These are phyloP conservation scores for Boeremia exigua DNA, from an alignment of 2,329 filamentous ascomycete species.

Conservation along the genomic window DNA sequence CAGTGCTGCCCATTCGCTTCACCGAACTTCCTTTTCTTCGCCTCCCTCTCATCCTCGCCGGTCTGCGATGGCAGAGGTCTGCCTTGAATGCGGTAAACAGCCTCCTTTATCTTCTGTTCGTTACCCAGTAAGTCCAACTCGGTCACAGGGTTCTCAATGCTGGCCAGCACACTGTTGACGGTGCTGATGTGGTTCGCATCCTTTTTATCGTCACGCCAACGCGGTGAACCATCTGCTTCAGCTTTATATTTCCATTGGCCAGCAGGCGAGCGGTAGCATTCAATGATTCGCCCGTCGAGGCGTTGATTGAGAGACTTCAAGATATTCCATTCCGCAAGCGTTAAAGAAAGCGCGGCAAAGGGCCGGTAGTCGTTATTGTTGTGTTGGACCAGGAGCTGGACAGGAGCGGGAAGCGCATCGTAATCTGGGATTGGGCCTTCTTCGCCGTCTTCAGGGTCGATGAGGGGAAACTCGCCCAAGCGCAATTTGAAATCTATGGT, in stretches of 20 bases:
- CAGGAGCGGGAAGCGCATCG: constrained; percentile 72
- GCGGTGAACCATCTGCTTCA: constrained; percentile 61
- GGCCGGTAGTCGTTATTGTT: constrained; percentile 68
- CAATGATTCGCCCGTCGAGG: constrained; percentile 86
- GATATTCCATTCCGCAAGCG: constrained; percentile 79
- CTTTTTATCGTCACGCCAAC: constrained; percentile 90
- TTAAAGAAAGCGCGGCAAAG: constrained; percentile 71
- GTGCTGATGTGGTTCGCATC: constrained; percentile 89
- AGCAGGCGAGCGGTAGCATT: constrained; percentile 81
- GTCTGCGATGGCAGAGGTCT: constrained; percentile 41
- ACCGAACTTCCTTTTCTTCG: constrained; percentile 45
- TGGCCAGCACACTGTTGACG: constrained; percentile 85
- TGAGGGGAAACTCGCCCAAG: constrained; percentile 72
- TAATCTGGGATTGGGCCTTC: constrained; percentile 76
- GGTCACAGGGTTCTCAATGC: constrained; percentile 84
- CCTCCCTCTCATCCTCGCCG: constrained; percentile 30
- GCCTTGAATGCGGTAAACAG: constrained; percentile 72
- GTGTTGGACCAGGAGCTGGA: constrained; percentile 73
- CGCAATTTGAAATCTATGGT: constrained; percentile 89
- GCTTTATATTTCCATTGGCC: constrained; percentile 77
- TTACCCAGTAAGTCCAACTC: constrained; percentile 78
- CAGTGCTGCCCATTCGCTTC: constrained; percentile 27
- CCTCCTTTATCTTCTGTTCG: constrained; percentile 74
- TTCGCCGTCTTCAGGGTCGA: constrained; percentile 72
- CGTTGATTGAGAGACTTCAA: constrained; percentile 77